A percentile compares a stretch with the other conserved stretches of the same genome.
Evolutionary conservation across 306 rosid genomes (phyloP).

Genomic region (Lablab purpureus): DNA sequence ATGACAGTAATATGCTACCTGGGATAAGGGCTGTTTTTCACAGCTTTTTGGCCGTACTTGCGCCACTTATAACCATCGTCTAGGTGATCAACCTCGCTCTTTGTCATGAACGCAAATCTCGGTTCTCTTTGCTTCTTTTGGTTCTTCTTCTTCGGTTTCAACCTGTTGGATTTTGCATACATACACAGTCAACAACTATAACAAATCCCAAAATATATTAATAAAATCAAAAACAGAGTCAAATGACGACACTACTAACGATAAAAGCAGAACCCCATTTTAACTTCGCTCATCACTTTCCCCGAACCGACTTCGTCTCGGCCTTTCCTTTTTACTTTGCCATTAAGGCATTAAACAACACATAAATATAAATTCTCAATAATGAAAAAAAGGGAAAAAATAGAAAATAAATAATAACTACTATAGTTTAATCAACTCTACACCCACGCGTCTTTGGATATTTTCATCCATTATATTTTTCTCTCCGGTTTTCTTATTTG

Average conservation of each 20-base stretch:
- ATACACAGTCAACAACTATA: no score
- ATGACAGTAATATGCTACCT: conserved; percentile 49
- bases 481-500: background rate
- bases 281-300: conserved; percentile 21
- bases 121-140: conserved; percentile 67
- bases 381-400: background rate
- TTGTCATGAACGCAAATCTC: conserved; percentile 71
- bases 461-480: background rate
- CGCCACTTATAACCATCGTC: conserved; percentile 90
- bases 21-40: conserved; percentile 80
- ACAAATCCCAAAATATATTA: background rate
- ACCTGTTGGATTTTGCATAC: background rate
- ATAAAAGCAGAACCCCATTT: background rate
- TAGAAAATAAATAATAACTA: background rate
- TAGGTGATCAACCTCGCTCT: conserved; percentile 75
- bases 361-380: background rate
- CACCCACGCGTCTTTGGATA: background rate
- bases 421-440: background rate
- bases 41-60: conserved; percentile 82
- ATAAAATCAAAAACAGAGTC: conserved; percentile 12
- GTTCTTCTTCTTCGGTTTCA: conserved; percentile 60
- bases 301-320: background rate
- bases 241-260: conserved; percentile 1
- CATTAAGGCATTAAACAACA: conserved; percentile 13
- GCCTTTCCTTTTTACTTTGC: background rate